Evolutionary conservation across 257 asterid genomes (phyloP).

Genomic region (Gentiana straminea): DNA sequence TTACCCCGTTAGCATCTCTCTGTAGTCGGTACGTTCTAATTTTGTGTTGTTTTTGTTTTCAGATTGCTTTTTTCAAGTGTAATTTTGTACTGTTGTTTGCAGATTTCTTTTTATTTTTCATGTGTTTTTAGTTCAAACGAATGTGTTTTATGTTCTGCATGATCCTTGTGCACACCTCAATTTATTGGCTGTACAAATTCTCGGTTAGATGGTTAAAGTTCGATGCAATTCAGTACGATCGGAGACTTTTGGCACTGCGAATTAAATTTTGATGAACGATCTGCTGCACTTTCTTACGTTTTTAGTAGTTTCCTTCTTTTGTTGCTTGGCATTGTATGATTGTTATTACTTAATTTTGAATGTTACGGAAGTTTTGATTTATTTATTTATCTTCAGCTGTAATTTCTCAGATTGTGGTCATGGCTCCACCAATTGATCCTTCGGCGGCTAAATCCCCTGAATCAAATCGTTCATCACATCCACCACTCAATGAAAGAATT

Average conservation of each 20-base stretch:
- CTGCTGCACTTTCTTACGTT: too few species aligned
- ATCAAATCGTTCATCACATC: constrained; percentile 27
- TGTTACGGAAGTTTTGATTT: constrained; percentile 5
- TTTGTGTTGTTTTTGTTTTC: background rate
- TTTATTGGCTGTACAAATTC: background rate
- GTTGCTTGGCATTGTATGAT: background rate
- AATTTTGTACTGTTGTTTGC: background rate
- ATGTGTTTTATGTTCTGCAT: background rate
- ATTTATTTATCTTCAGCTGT: constrained; percentile 6
- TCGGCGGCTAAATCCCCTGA: constrained; percentile 10
- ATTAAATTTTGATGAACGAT: too few species aligned
- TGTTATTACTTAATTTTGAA: too few species aligned
- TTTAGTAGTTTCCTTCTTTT: background rate
- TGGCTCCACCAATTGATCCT: constrained; percentile 49
- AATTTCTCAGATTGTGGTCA: constrained; percentile 19
- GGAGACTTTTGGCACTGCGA: too few species aligned
- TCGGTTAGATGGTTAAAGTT: background rate
- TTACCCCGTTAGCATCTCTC: constrained; percentile 9
- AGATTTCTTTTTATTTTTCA: constrained; percentile 6
- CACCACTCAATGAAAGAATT: constrained; percentile 73
- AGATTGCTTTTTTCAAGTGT: constrained; percentile 8
- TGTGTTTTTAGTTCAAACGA: background rate
- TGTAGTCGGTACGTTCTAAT: constrained; percentile 18
- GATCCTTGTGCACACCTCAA: background rate
- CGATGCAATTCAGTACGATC: too few species aligned